These are phyloP conservation scores for Hypoxylon sp. DNA, from an alignment of 2,329 filamentous ascomycete species.

Conservation along the genomic window DNA sequence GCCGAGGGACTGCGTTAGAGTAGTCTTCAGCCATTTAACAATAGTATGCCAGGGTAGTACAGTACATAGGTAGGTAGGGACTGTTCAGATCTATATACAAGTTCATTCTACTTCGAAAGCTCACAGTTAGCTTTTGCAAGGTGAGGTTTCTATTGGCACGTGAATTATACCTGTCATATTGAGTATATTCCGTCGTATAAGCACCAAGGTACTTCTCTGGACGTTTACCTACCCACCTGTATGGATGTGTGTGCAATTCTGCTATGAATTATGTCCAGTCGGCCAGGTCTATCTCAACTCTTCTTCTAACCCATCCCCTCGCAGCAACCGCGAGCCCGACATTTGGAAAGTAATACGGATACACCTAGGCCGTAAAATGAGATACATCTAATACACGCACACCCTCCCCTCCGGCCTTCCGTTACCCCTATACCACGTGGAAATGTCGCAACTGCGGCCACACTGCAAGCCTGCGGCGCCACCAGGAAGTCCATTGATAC, in stretches of 20 bases:
- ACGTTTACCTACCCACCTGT: too few species aligned
- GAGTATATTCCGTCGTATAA: background rate
- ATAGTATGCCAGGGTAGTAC: background rate
- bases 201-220: background rate
- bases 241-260: background rate
- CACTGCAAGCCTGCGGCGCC: constrained; percentile 1
- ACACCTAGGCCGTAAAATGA: background rate
- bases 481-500: background rate
- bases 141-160: background rate
- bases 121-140: background rate
- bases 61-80: too few species aligned
- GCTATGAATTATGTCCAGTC: background rate
- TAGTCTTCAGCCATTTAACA: background rate
- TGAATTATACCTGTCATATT: background rate
- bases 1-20: background rate
- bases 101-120: background rate
- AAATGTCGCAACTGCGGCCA: constrained; percentile 1
- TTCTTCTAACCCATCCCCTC: background rate
- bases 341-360: background rate
- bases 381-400: constrained; percentile 5
- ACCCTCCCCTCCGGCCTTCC: background rate
- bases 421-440: background rate
- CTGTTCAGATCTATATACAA: background rate
- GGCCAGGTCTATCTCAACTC: background rate
- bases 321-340: background rate